These are phyloP conservation scores for Phlyctochytrium planicorne DNA, from an alignment of 192 early-diverging fungal species.

Conservation along the genomic window DNA sequence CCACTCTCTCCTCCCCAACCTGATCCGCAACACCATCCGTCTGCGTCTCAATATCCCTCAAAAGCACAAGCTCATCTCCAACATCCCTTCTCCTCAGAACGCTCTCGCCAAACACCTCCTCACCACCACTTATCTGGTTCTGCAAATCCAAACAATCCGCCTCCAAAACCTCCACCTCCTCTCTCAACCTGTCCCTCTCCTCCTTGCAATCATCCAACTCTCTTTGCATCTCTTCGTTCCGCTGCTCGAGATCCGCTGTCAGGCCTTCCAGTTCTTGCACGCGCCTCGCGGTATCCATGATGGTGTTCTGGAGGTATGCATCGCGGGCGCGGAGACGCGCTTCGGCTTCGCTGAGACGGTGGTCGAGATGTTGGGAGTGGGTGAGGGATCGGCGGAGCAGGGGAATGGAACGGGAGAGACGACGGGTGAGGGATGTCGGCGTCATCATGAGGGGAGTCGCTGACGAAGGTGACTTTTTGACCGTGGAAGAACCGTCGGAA, in stretches of 20 bases:
- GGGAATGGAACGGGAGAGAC: too few relatives aligned
- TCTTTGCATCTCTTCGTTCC: conserved; percentile 26
- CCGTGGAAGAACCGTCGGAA: too few relatives aligned
- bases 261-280: conserved; percentile 30
- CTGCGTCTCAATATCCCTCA: conserved; percentile 26
- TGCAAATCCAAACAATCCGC: conserved; percentile 20
- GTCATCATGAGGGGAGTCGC: too few relatives aligned
- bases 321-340: conserved; percentile 28
- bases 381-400: too few relatives aligned
- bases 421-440: too few relatives aligned
- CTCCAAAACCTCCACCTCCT: conserved; percentile 19
- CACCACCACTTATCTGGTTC: conserved; percentile 18
- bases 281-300: conserved; percentile 34
- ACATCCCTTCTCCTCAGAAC: conserved; percentile 3
- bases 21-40: conserved; percentile 7
- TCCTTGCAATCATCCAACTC: conserved; percentile 9
- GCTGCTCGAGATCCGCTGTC: conserved; percentile 16
- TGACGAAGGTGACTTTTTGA: too few relatives aligned
- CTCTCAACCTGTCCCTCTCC: conserved; percentile 20
- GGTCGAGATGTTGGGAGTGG: too few relatives aligned
- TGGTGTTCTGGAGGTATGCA: conserved; percentile 32
- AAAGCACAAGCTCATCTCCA: conserved; percentile 25
- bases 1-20: neutral
- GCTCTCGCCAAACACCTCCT: conserved; percentile 1
- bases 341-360: conserved; percentile 25